Base-by-base conservation (phyloP, 1,139 yeast genomes). In the Hyphopichia buzzinii region DNA sequence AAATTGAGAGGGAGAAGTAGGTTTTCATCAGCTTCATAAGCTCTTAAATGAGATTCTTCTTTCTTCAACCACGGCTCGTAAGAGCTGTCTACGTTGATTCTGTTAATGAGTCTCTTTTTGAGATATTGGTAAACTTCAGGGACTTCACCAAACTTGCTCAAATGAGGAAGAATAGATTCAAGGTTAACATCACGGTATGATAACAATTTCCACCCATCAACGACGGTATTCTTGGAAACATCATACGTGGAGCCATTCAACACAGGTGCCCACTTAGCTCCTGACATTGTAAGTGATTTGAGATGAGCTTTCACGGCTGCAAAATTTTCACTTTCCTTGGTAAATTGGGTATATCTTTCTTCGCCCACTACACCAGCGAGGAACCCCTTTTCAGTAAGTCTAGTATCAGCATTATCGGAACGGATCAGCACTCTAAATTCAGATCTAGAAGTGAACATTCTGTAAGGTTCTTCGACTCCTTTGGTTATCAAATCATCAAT, bases 401-500 rank as follows among this genome's bases (percentile, higher is more conserved):
- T 67, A 39, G 73, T 57, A 53, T 94, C 97, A 0, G 99, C 98
- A 63, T 92, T 94, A 57, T 94, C 98, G 1, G 96, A 81, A 40
- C 99, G 72, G 7, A 89, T 84, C 21, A 90, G 82, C 30, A 94
- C 78, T 52, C 98, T 72, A 57, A 88, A 94, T 55, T 94, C 99
- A 0, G 96, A 86, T 37, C 99, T 74, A 2, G 97, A 88, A 0
- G 98, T 94, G 54, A 94, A 94, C 98, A 94, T 94, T 44, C 99
- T 72, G 57, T 94, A 94, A 1, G 99, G 99, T 55, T 94, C 99
- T 42, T 84, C 90, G 1, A 94, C 96, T 14, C 98, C 99, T 60
- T 89, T 88, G 1, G 97, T 90, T 26, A 89, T 85, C 47, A 94
- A 69, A 62, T 94, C 99, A 59, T 94, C 98, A 30, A 94, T 83